Conservation (phyloP, 257 asterid genomes). For the Jasminum sambac region DNA sequence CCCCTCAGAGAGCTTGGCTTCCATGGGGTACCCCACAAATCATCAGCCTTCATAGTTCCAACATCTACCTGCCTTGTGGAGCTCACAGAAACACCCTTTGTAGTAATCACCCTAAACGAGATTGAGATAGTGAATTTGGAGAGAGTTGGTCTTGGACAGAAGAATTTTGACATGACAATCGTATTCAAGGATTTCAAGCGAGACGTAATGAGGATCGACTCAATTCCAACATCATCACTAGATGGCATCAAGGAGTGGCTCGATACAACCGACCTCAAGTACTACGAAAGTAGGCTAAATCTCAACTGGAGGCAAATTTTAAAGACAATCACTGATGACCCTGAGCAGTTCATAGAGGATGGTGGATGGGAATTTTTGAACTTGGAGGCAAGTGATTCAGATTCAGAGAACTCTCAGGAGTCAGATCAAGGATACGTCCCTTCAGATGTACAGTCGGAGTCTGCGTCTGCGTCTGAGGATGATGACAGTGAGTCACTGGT, state of each 20-base stretch:
- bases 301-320: conserved; percentile 72
- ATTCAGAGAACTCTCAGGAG: conserved; percentile 52
- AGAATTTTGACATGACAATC: conserved; percentile 76
- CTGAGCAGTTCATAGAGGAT: conserved; percentile 56
- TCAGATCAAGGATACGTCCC: conserved; percentile 72
- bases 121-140: conserved; percentile 77
- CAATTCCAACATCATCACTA: conserved; percentile 61
- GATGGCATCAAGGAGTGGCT: conserved; percentile 83
- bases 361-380: conserved; percentile 91
- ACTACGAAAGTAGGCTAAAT: conserved; percentile 80
- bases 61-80: conserved; percentile 72
- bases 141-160: conserved; percentile 83
- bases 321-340: conserved; percentile 63
- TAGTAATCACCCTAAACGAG: conserved; percentile 57
- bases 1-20: conserved; percentile 42
- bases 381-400: conserved; percentile 71
- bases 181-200: conserved; percentile 81
- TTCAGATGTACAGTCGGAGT: conserved; percentile 68
- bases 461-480: conserved; percentile 56
- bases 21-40: conserved; percentile 67
- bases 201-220: conserved; percentile 65
- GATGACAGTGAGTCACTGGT: conserved; percentile 71
- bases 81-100: conserved; percentile 67
- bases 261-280: conserved; percentile 70
- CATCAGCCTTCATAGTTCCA: conserved; percentile 69